phyloP scores from a whole-genome alignment of 768 basidiomycete genomes.

The Tylopilus felleus region DNA sequence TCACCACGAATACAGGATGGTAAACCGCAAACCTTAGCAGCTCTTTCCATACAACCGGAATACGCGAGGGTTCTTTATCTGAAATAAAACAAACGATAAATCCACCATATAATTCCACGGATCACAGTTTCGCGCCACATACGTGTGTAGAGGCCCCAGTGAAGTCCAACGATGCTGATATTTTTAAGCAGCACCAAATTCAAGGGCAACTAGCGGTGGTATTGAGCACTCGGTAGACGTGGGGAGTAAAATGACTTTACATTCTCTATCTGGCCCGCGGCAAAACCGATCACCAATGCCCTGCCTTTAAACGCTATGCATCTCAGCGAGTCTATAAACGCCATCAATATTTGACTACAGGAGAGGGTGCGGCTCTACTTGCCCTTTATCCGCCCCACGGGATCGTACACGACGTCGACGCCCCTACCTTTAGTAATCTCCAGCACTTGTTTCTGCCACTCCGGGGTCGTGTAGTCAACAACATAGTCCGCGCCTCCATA shows the following conservation, averaged over 20 bases:
- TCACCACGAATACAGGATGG: background rate
- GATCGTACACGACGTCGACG: slow-evolving; percentile 84
- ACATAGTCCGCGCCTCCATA: slow-evolving; percentile 80
- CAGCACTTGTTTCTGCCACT: slow-evolving; percentile 90
- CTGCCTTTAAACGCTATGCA: slow-evolving; percentile 95
- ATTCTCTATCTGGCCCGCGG: slow-evolving; percentile 24
- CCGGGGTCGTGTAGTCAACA: slow-evolving; percentile 72
- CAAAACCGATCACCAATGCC: slow-evolving; percentile 83
- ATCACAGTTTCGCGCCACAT: slow-evolving; percentile 24
- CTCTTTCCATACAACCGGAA: slow-evolving; percentile 68
- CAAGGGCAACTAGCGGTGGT: slow-evolving; percentile 63
- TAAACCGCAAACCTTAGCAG: slow-evolving; percentile 53
- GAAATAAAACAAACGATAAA: slow-evolving; percentile 2
- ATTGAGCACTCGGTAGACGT: slow-evolving; percentile 3
- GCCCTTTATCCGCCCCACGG: slow-evolving; percentile 77
- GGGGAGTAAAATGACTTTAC: background rate
- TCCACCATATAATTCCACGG: background rate
- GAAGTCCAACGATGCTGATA: slow-evolving; percentile 75
- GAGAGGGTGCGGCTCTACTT: slow-evolving; percentile 4
- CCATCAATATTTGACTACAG: background rate
- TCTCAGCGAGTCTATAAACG: slow-evolving; percentile 68
- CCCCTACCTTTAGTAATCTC: slow-evolving; percentile 81
- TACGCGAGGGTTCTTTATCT: slow-evolving; percentile 65
- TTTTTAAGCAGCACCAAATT: slow-evolving; percentile 84
- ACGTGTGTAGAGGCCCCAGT: slow-evolving; percentile 84